Conservation (phyloP, 2,329 filamentous ascomycete genomes). For the Incumbomyces lentus region DNA sequence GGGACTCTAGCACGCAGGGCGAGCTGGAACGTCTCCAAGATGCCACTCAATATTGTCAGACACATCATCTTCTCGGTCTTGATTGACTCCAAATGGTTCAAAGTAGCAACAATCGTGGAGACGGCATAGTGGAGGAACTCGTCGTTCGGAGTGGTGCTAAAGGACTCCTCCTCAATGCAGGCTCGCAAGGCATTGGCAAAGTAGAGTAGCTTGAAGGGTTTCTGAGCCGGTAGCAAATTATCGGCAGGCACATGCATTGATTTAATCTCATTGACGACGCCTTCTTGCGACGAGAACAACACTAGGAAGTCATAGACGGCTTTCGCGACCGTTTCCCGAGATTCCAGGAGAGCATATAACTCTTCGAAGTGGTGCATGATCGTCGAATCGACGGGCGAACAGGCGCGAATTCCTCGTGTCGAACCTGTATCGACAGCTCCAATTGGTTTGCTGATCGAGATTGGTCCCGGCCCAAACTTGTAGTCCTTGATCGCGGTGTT, state of each 20-base stretch:
- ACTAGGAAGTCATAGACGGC: conserved; percentile 64
- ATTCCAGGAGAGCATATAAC: conserved; percentile 68
- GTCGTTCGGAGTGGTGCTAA: conserved; percentile 27
- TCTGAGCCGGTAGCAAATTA: conserved; percentile 57
- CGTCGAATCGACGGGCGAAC: conserved; percentile 59
- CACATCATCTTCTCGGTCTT: conserved; percentile 36
- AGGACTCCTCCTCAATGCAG: conserved; percentile 44
- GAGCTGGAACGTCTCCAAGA: conserved; percentile 48
- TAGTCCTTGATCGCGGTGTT: conserved; percentile 21
- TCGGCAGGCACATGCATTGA: conserved; percentile 42
- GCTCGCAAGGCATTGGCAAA: conserved; percentile 56
- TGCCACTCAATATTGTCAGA: conserved; percentile 40
- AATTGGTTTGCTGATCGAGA: conserved; percentile 14
- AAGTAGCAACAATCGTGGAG: conserved; percentile 48
- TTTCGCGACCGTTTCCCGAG: conserved; percentile 58
- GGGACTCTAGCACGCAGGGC: conserved; percentile 43
- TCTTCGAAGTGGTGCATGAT: conserved; percentile 74
- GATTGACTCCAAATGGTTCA: conserved; percentile 48
- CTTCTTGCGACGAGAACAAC: conserved; percentile 58
- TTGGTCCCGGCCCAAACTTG: conserved; percentile 35
- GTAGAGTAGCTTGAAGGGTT: conserved; percentile 65
- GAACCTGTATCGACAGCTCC: conserved; percentile 15
- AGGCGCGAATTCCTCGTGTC: conserved; percentile 34
- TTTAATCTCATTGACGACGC: conserved; percentile 50
- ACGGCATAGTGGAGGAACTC: conserved; percentile 36